Base-by-base conservation (phyloP, 2,329 filamentous ascomycete genomes). In the Cercospora sojina region DNA sequence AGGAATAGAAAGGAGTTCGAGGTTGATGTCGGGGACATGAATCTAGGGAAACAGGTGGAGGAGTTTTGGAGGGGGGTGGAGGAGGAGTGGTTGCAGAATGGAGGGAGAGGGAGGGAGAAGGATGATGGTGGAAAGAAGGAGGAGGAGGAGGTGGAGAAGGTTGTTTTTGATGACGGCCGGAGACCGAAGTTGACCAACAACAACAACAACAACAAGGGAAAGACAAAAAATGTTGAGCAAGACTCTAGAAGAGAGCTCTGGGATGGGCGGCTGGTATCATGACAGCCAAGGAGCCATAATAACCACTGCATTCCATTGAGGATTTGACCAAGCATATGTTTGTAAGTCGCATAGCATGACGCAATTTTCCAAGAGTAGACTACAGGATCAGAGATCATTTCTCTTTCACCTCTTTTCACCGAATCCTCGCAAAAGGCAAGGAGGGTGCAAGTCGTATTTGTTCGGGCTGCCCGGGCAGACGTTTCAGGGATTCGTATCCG, bases 1-100 rank as follows among this genome's bases (percentile, higher is more conserved):
- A 66, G 70, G 43, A 75, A 77, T 68, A 59, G 74, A 20, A 69
- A 74, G 12, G 72, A 77, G 27, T 79, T 74, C 74, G 77, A 78
- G 70, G 70, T 79, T 31, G 72, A 74, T 5, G 64, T 76, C 2
- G 69, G 71, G 58, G 71, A 74, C 13, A 79, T 77, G 13, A 76
- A 71, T 38, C 78, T 77, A 64, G 74, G 73, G 18, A 62, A 67
- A n/a, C 76, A 78, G 64, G 71, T 71, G 38, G 71, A 70, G 59
- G 75, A 77, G 12, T 78, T 77, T 64, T 77, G 76, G 76, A 56
- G 49, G 12, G 60, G 57, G 3, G 16, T 66, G 4, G 51, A 66
- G 16, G 49, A 57, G 35, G 64, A 53, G 49, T 29, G 61, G 23
- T 51, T 61, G 41, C 59, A 61, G 18, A 12, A 61, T 31, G 23